Percentiles rank a stretch among this genome's conserved stretches.
phyloP scores from a whole-genome alignment of 225 moss, liverwort and hornwort genomes.

The Asterella californica region DNA sequence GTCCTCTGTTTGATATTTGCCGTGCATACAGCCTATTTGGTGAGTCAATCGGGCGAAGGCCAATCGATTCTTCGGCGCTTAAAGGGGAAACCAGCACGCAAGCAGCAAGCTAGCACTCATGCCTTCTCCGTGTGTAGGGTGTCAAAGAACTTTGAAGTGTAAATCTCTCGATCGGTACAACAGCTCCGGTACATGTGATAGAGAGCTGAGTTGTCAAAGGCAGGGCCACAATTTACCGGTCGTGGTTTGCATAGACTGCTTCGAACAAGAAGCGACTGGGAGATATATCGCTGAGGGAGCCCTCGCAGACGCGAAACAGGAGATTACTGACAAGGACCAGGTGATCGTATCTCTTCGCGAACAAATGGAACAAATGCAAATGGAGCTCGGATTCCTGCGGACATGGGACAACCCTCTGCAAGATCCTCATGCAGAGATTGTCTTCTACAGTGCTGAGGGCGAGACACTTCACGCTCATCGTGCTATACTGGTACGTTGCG shows the following conservation, averaged over 20 bases:
- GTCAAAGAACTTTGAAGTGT: constrained; percentile 45
- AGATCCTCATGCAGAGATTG: constrained; percentile 48
- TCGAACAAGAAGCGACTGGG: constrained; percentile 45
- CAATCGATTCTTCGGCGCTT: background rate
- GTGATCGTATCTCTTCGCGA: constrained; percentile 32
- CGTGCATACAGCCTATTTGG: background rate
- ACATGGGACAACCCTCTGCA: constrained; percentile 48
- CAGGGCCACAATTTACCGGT: constrained; percentile 50
- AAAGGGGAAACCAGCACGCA: background rate
- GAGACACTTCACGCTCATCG: constrained; percentile 47
- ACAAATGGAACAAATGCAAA: constrained; percentile 37
- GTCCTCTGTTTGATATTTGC: background rate
- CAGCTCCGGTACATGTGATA: constrained; percentile 49
- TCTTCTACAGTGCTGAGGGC: constrained; percentile 49
- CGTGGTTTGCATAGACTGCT: constrained; percentile 46
- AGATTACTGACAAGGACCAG: constrained; percentile 30
- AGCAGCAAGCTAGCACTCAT: constrained; percentile 31
- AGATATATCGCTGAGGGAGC: constrained; percentile 40
- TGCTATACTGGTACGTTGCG: constrained; percentile 41
- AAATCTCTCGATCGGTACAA: constrained; percentile 50
- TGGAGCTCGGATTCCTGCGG: constrained; percentile 39
- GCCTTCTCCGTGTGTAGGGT: constrained; percentile 53
- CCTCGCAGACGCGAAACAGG: constrained; percentile 35
- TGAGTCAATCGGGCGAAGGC: background rate
- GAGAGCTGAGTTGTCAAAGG: constrained; percentile 42